phyloP scores from a whole-genome alignment of 306 rosid species.

The Inga leiocalycina region DNA sequence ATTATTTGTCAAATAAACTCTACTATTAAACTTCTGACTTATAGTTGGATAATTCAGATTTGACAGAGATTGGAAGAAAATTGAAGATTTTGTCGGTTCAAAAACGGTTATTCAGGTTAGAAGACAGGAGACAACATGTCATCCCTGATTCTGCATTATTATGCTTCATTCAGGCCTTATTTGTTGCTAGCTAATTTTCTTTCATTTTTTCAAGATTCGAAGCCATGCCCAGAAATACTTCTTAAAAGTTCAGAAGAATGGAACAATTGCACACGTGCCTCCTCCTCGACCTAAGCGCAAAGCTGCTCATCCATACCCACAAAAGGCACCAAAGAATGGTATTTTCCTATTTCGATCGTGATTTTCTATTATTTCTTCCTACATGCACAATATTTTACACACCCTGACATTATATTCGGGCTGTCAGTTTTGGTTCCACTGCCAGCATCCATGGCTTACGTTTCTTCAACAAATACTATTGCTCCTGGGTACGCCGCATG shows the following conservation, averaged over 20 bases:
- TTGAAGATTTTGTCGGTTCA: constrained; percentile 95
- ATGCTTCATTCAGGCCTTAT: neutral
- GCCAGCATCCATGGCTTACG: constrained; percentile 70
- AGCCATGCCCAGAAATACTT: constrained; percentile 96
- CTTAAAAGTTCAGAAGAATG: constrained; percentile 88
- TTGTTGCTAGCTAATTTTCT: constrained; percentile 2
- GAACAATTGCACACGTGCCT: constrained; percentile 87
- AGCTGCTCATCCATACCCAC: constrained; percentile 95
- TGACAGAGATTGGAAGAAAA: constrained; percentile 97
- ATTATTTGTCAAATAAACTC: neutral
- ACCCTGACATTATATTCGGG: constrained; percentile 35
- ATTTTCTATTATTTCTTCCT: constrained; percentile 19
- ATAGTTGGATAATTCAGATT: constrained; percentile 50
- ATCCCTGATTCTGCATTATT: constrained; percentile 5
- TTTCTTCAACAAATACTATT: constrained; percentile 60
- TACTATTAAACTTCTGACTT: constrained; percentile 10
- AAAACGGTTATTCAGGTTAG: constrained; percentile 94
- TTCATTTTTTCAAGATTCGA: constrained; percentile 57
- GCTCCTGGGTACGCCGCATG: constrained; percentile 61
- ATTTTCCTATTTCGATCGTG: constrained; percentile 27
- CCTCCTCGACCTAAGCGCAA: constrained; percentile 98
- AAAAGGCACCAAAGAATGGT: constrained; percentile 92
- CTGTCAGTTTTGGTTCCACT: constrained; percentile 72
- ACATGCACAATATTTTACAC: constrained; percentile 24
- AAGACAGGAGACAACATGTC: constrained; percentile 21